phyloP scores from a whole-genome alignment of 257 asterid species.

The Jasminum sambac region DNA sequence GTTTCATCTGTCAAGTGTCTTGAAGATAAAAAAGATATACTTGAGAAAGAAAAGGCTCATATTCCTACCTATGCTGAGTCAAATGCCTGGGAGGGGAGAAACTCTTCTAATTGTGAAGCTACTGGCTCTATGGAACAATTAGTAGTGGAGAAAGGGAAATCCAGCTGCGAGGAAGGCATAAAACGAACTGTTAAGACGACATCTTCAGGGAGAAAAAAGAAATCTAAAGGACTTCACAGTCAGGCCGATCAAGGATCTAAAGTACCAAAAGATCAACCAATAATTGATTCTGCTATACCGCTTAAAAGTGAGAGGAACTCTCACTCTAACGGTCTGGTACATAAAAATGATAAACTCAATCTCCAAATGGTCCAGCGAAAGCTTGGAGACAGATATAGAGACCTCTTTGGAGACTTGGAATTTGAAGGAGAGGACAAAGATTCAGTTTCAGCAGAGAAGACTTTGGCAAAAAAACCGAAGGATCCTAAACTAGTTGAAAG shows the following conservation, averaged over 20 bases:
- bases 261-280: constrained; percentile 38
- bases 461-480: constrained; percentile 44
- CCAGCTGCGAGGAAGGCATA: constrained; percentile 39
- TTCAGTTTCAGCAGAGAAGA: constrained; percentile 53
- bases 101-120: constrained; percentile 32
- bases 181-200: constrained; percentile 44
- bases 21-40: constrained; percentile 44
- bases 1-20: constrained; percentile 39
- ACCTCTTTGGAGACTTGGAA: constrained; percentile 76
- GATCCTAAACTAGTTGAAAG: constrained; percentile 42
- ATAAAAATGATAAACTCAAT: constrained; percentile 51
- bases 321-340: constrained; percentile 25
- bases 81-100: constrained; percentile 40
- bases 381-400: constrained; percentile 59
- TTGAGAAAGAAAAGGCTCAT: constrained; percentile 36
- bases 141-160: constrained; percentile 45
- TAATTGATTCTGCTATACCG: constrained; percentile 43
- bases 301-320: constrained; percentile 50
- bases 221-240: constrained; percentile 42
- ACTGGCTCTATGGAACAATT: constrained; percentile 36
- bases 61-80: constrained; percentile 28
- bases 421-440: constrained; percentile 66
- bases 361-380: constrained; percentile 51
- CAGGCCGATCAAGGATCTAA: constrained; percentile 37
- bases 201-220: constrained; percentile 48